phyloP scores from a whole-genome alignment of 768 basidiomycete genomes.

The Mycena venus region DNA sequence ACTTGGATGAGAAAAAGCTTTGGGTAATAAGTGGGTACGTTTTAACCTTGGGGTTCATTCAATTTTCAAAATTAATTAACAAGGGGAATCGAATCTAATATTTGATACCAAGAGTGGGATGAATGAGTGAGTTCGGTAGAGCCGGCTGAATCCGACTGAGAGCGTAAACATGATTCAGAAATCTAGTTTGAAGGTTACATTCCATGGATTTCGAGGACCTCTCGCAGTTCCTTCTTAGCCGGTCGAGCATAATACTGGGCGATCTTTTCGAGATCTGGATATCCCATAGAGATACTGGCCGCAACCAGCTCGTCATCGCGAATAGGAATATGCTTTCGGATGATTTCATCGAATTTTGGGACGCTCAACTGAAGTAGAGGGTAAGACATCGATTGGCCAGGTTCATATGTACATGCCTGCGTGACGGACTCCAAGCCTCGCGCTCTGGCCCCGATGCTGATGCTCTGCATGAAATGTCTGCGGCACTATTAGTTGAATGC shows the following conservation, averaged over 20 bases:
- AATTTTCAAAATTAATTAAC: no score
- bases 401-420: neutral
- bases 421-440: conserved; percentile 31
- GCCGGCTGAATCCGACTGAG: no score
- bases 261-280: conserved; percentile 28
- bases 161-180: no score
- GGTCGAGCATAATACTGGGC: conserved; percentile 15
- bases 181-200: no score
- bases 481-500: neutral
- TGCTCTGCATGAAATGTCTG: conserved; percentile 31
- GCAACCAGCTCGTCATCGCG: conserved; percentile 29
- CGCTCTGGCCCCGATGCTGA: conserved; percentile 29
- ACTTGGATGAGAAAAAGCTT: no score
- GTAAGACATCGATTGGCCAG: neutral
- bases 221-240: conserved; percentile 2
- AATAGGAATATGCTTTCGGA: conserved; percentile 28
- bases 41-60: no score
- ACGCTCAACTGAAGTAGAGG: conserved; percentile 23
- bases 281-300: conserved; percentile 27
- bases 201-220: conserved; percentile 23
- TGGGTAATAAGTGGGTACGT: no score
- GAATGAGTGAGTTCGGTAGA: no score
- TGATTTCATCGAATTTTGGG: conserved; percentile 20
- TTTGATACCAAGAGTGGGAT: no score
- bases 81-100: no score